phyloP scores from a whole-genome alignment of 768 basidiomycete species.

The Boletus barrowsii region DNA sequence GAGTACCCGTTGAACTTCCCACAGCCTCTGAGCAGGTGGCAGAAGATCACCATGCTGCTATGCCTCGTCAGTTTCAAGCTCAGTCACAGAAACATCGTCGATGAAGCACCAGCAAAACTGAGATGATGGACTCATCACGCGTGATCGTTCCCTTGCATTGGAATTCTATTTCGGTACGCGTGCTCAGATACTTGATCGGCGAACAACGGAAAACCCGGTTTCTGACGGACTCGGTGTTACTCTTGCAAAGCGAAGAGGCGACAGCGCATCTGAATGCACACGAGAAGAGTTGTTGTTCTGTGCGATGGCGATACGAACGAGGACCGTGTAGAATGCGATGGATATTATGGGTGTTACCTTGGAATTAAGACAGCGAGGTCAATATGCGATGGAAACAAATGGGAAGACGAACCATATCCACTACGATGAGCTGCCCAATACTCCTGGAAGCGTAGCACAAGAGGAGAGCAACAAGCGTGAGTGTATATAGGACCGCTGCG shows the following conservation, averaged over 20 bases:
- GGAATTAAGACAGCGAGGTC: neutral
- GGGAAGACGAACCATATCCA: conserved; percentile 19
- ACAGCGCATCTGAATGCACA: neutral
- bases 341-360: conserved; percentile 22
- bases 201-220: neutral
- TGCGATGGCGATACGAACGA: conserved; percentile 20
- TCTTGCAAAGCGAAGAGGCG: conserved; percentile 17
- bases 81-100: too few relatives aligned
- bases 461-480: conserved; percentile 13
- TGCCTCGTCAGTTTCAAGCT: too few relatives aligned
- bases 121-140: neutral
- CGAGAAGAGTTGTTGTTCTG: neutral
- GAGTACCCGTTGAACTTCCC: neutral
- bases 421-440: conserved; percentile 8
- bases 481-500: conserved; percentile 12
- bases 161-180: neutral
- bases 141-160: neutral
- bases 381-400: neutral
- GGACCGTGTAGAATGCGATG: conserved; percentile 15
- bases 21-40: neutral
- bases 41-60: neutral
- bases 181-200: conserved; percentile 18
- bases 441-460: conserved; percentile 9
- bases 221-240: conserved; percentile 4
- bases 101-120: neutral